phyloP scores from a whole-genome alignment of 192 early-diverging fungal genomes.

The Spinellus fusiger region DNA sequence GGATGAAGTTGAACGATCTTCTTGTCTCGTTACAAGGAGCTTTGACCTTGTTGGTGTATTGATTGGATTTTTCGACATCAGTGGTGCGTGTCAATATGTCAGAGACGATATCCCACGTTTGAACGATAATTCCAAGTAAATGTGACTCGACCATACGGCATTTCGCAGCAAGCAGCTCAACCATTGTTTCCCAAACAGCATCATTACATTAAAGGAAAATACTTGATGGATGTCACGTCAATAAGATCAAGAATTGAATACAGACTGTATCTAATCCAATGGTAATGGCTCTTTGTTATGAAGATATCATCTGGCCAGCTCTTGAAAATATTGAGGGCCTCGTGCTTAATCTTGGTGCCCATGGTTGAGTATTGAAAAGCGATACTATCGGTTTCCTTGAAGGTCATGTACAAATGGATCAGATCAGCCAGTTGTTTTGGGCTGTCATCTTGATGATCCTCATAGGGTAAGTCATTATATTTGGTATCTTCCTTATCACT shows the following conservation, averaged over 20 bases:
- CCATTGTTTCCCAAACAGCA: no score
- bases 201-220: no score
- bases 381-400: neutral
- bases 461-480: no score
- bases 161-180: no score
- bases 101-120: no score
- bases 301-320: neutral
- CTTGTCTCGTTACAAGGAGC: neutral
- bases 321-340: neutral
- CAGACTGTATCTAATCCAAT: neutral
- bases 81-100: no score
- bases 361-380: neutral
- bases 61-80: no score
- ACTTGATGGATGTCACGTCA: neutral
- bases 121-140: no score
- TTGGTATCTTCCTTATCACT: no score
- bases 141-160: no score
- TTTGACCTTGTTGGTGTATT: neutral
- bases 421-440: no score
- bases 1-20: neutral
- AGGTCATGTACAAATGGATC: neutral
- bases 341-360: neutral
- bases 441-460: no score
- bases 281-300: neutral
- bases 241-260: neutral